These are phyloP conservation scores for Rubroshorea leprosula DNA, from an alignment of 345 rosid genomes.

Conservation along the genomic window DNA sequence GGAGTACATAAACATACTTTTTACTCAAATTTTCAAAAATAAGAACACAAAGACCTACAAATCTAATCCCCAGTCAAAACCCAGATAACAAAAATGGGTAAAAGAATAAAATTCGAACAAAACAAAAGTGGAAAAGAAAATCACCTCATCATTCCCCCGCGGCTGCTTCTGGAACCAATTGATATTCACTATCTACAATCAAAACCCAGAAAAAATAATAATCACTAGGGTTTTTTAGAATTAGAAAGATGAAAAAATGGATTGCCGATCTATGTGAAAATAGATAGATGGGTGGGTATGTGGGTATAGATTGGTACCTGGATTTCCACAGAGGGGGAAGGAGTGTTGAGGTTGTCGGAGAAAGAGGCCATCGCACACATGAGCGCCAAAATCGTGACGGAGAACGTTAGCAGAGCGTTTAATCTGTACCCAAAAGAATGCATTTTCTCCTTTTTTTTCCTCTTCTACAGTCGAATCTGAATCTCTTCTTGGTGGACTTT, in stretches of 20 bases:
- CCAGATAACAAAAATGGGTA: not conserved
- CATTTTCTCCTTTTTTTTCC: slow-evolving; percentile 31
- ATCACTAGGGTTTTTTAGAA: not conserved
- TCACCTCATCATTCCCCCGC: not conserved
- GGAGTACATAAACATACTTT: too few relatives aligned
- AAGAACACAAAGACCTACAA: too few relatives aligned
- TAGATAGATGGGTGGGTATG: not conserved
- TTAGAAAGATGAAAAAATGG: too few relatives aligned
- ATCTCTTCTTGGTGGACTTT: not conserved
- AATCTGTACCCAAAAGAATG: slow-evolving; percentile 90
- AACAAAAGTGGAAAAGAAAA: not conserved
- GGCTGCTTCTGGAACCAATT: slow-evolving; percentile 2
- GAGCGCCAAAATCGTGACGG: slow-evolving; percentile 71
- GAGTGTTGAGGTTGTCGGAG: slow-evolving; percentile 77
- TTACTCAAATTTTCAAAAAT: too few relatives aligned
- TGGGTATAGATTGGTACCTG: slow-evolving; percentile 40
- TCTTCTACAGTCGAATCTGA: not conserved
- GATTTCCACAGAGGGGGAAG: slow-evolving; percentile 76
- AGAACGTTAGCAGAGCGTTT: slow-evolving; percentile 78
- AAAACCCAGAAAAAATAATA: not conserved
- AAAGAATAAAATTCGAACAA: not conserved
- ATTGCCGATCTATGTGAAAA: not conserved
- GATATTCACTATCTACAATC: not conserved
- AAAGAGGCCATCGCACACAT: slow-evolving; percentile 80
- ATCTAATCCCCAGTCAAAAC: not conserved